Evolutionary conservation across 208 protist species (phyloP).

Genomic region (Pavlovales sp.): DNA sequence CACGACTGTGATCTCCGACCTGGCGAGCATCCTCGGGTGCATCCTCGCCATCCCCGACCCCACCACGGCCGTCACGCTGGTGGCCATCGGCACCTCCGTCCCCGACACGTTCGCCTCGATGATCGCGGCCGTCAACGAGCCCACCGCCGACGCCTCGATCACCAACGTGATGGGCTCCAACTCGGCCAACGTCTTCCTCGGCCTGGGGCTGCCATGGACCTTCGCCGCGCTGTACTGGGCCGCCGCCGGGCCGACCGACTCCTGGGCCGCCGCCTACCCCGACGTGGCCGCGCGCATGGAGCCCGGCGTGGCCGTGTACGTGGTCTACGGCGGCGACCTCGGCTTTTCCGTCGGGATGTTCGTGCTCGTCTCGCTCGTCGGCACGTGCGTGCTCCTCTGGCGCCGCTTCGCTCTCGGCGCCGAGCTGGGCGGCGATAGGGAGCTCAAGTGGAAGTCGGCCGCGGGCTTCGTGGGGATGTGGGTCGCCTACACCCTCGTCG

Average conservation of each 20-base stretch:
- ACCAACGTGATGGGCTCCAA: slow-evolving; percentile 58
- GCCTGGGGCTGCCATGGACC: slow-evolving; percentile 55
- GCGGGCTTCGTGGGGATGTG: slow-evolving; percentile 6
- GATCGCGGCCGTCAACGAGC: slow-evolving; percentile 17
- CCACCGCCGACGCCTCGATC: slow-evolving; percentile 22
- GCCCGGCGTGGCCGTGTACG: background rate
- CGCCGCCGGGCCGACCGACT: background rate
- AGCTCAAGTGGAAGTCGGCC: background rate
- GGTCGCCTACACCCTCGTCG: slow-evolving; percentile 30
- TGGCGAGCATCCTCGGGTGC: background rate
- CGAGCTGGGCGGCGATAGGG: background rate
- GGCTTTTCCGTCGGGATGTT: slow-evolving; percentile 15
- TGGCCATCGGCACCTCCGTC: slow-evolving; percentile 45
- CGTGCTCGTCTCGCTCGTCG: background rate
- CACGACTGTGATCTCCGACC: background rate
- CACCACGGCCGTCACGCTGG: background rate
- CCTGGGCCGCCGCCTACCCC: background rate
- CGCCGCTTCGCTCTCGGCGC: background rate
- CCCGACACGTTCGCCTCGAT: slow-evolving; percentile 57
- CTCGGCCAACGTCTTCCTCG: slow-evolving; percentile 58
- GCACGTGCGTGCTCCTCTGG: background rate
- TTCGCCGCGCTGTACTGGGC: slow-evolving; percentile 50
- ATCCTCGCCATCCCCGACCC: background rate
- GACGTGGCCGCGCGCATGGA: background rate
- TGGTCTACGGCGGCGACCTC: background rate